Conservation (phyloP, 805 yeast genomes). For the Candida xyloterini region DNA sequence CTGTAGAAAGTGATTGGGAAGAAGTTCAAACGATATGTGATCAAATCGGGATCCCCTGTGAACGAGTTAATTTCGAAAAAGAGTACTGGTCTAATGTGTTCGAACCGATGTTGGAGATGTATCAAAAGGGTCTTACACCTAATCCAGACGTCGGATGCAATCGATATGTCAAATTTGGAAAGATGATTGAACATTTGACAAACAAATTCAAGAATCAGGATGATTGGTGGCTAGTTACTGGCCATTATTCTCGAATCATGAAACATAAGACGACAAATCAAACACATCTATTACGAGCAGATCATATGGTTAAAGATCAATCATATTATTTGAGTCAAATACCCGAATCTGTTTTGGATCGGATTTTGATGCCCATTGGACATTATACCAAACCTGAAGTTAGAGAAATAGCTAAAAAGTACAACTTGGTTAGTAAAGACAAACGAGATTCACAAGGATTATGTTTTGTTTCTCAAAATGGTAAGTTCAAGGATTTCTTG, state of each 20-base stretch:
- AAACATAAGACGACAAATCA: constrained; percentile 31
- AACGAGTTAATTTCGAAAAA: constrained; percentile 76
- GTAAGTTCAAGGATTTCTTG: constrained; percentile 67
- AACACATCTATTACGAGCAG: constrained; percentile 54
- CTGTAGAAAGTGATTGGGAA: constrained; percentile 79
- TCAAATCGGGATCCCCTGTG: constrained; percentile 63
- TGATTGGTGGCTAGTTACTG: constrained; percentile 87
- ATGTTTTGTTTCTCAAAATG: constrained; percentile 75
- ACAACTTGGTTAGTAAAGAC: constrained; percentile 56
- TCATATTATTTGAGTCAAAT: constrained; percentile 84
- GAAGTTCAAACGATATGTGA: constrained; percentile 68
- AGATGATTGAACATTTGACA: constrained; percentile 53
- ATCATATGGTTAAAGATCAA: constrained; percentile 72
- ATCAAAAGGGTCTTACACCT: constrained; percentile 76
- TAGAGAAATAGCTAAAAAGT: constrained; percentile 57
- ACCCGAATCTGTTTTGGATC: constrained; percentile 39
- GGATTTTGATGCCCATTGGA: constrained; percentile 77
- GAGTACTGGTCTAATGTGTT: constrained; percentile 95
- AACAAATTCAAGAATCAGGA: constrained; percentile 13
- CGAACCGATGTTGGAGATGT: constrained; percentile 81
- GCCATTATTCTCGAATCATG: constrained; percentile 68
- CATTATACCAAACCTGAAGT: constrained; percentile 72
- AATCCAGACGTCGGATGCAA: constrained; percentile 95
- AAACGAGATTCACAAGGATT: constrained; percentile 94
- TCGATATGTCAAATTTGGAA: constrained; percentile 82